These are phyloP conservation scores for Curvularia spicifera DNA, from an alignment of 2,329 filamentous ascomycete genomes.

Conservation along the genomic window DNA sequence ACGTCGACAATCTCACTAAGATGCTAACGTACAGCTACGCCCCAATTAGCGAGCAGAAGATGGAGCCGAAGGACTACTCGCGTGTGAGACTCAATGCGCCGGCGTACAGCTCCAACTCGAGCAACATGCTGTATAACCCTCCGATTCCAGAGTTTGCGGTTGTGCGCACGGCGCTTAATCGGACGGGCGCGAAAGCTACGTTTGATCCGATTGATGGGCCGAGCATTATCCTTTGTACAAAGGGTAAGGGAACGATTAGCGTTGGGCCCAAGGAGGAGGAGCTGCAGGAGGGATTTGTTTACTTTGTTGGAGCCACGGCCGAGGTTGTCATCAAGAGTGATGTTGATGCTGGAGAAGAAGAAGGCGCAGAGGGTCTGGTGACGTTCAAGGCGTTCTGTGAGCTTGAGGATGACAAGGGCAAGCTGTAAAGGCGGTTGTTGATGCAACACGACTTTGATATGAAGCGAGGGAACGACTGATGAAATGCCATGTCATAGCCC, in stretches of 20 bases:
- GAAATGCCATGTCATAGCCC: not conserved
- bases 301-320: slow-evolving; percentile 81
- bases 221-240: slow-evolving; percentile 90
- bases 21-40: slow-evolving; percentile 97
- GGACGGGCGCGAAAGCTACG: slow-evolving; percentile 76
- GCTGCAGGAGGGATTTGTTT: slow-evolving; percentile 59
- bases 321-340: slow-evolving; percentile 77
- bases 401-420: slow-evolving; percentile 54
- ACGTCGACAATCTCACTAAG: slow-evolving; percentile 83
- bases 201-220: slow-evolving; percentile 88
- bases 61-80: slow-evolving; percentile 82
- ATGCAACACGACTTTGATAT: not conserved
- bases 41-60: slow-evolving; percentile 93
- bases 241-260: slow-evolving; percentile 79
- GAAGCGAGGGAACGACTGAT: not conserved
- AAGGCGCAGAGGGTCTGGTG: slow-evolving; percentile 68
- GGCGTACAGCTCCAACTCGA: slow-evolving; percentile 79
- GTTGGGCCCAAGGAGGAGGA: slow-evolving; percentile 83
- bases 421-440: slow-evolving; percentile 27
- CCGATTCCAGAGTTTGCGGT: slow-evolving; percentile 97
- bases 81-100: slow-evolving; percentile 82
- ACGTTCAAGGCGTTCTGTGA: slow-evolving; percentile 97
- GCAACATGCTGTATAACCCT: slow-evolving; percentile 82
- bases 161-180: slow-evolving; percentile 76
- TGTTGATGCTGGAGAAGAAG: slow-evolving; percentile 51